phyloP scores from a whole-genome alignment of 225 moss, liverwort and hornwort species.

The Thuidium tamariscinum region DNA sequence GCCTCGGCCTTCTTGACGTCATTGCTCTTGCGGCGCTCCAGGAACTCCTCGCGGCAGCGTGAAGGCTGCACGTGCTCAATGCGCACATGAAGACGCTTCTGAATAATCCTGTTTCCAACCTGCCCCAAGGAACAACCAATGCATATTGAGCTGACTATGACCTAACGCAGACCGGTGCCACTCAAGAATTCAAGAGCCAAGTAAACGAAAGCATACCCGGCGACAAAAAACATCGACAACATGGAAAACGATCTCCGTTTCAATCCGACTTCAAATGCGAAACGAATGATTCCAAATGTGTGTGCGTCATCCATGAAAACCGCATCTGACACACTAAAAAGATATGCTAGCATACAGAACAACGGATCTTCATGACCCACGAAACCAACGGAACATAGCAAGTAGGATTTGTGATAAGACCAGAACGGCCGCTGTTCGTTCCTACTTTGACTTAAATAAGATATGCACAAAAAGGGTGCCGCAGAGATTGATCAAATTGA shows the following conservation, averaged over 20 bases:
- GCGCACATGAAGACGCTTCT: constrained; percentile 54
- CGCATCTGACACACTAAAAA: background rate
- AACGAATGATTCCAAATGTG: background rate
- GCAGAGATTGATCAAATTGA: background rate
- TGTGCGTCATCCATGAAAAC: background rate
- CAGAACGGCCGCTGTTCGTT: too few relatives aligned
- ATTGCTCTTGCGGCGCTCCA: constrained; percentile 57
- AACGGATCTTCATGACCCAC: background rate
- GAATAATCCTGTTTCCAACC: constrained; percentile 50
- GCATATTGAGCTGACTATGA: background rate
- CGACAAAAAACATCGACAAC: background rate
- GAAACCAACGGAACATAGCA: background rate
- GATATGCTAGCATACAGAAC: too few relatives aligned
- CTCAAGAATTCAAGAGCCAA: background rate
- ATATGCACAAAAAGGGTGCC: background rate
- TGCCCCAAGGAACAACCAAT: background rate
- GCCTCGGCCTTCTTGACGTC: constrained; percentile 53
- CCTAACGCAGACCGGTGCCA: background rate
- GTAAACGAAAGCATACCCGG: background rate
- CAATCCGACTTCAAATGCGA: too few relatives aligned
- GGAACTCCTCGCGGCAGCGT: constrained; percentile 45
- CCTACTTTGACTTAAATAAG: too few relatives aligned
- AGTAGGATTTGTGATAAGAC: too few relatives aligned
- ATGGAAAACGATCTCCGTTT: background rate
- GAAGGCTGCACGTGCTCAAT: constrained; percentile 59